These are phyloP conservation scores for Auricularia sp. DNA, from an alignment of 768 basidiomycete genomes.

Conservation along the genomic window DNA sequence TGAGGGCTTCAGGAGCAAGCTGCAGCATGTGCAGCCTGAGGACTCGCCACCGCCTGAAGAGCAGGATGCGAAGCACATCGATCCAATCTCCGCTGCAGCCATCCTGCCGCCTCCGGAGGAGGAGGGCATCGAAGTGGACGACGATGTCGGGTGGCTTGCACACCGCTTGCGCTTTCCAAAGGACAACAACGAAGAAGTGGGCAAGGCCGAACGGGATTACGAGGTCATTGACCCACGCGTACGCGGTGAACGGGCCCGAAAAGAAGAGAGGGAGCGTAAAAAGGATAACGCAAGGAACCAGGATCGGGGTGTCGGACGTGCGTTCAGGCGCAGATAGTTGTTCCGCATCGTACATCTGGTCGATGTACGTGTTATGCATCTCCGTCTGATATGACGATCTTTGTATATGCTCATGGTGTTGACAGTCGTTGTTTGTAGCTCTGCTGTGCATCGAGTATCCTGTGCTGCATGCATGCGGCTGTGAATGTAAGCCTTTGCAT, in stretches of 20 bases:
- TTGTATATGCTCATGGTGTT: too few species aligned
- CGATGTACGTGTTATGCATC: too few species aligned
- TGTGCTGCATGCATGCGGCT: too few species aligned
- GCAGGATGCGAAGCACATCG: slow-evolving; percentile 12
- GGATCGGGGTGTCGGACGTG: neutral
- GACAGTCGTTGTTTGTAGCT: too few species aligned
- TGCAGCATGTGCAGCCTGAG: slow-evolving; percentile 36
- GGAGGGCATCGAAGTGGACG: slow-evolving; percentile 62
- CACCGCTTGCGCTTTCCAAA: slow-evolving; percentile 72
- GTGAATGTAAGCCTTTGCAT: too few species aligned
- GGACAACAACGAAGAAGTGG: slow-evolving; percentile 63
- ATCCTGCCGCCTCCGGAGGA: slow-evolving; percentile 25
- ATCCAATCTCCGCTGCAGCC: neutral
- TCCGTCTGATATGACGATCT: too few species aligned
- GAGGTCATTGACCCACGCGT: slow-evolving; percentile 82
- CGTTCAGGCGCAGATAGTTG: neutral
- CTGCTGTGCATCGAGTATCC: too few species aligned
- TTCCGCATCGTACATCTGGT: neutral
- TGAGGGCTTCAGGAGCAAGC: slow-evolving; percentile 60
- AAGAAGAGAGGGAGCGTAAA: slow-evolving; percentile 68
- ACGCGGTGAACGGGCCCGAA: slow-evolving; percentile 60
- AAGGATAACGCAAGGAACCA: slow-evolving; percentile 12
- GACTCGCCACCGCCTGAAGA: slow-evolving; percentile 16
- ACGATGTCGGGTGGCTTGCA: slow-evolving; percentile 63
- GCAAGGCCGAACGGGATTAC: slow-evolving; percentile 75